Evolutionary conservation across 1,284 basidiomycete species (phyloP).

Genomic region (Cryptococcus sp.): DNA sequence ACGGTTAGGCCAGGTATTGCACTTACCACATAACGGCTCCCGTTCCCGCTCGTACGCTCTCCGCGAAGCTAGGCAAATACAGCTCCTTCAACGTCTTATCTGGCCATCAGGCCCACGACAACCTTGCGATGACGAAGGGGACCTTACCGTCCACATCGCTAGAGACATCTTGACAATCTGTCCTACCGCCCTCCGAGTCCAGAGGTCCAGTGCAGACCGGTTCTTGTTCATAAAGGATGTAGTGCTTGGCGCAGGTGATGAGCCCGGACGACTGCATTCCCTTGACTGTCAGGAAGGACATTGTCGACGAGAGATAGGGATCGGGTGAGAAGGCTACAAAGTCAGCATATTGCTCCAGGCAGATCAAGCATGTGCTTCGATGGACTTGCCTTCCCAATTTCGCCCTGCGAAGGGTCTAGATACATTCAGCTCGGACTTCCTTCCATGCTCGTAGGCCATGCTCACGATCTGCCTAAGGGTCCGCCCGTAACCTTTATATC

Average conservation of each 20-base stretch:
- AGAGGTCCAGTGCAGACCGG: slow-evolving; percentile 34
- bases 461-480: slow-evolving; percentile 44
- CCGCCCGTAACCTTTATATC: slow-evolving; percentile 43
- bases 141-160: slow-evolving; percentile 36
- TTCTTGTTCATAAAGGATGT: slow-evolving; percentile 45
- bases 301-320: slow-evolving; percentile 44
- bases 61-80: slow-evolving; percentile 49
- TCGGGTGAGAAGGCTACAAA: slow-evolving; percentile 43
- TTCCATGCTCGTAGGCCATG: neutral
- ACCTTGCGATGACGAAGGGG: slow-evolving; percentile 12
- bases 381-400: slow-evolving; percentile 44
- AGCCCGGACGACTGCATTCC: slow-evolving; percentile 44
- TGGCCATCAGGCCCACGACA: slow-evolving; percentile 8
- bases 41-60: slow-evolving; percentile 49
- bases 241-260: slow-evolving; percentile 47
- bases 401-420: slow-evolving; percentile 41
- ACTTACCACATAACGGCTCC: slow-evolving; percentile 48
- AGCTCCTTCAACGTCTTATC: slow-evolving; percentile 47
- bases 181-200: slow-evolving; percentile 23
- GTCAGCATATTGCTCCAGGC: neutral
- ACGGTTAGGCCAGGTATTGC: no score
- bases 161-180: slow-evolving; percentile 29
- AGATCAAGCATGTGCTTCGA: neutral
- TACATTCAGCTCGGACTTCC: slow-evolving; percentile 1
- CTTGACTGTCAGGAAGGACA: slow-evolving; percentile 41